Conservation (phyloP, 108 stramenopile genomes). For the Nitzschia putrida region DNA sequence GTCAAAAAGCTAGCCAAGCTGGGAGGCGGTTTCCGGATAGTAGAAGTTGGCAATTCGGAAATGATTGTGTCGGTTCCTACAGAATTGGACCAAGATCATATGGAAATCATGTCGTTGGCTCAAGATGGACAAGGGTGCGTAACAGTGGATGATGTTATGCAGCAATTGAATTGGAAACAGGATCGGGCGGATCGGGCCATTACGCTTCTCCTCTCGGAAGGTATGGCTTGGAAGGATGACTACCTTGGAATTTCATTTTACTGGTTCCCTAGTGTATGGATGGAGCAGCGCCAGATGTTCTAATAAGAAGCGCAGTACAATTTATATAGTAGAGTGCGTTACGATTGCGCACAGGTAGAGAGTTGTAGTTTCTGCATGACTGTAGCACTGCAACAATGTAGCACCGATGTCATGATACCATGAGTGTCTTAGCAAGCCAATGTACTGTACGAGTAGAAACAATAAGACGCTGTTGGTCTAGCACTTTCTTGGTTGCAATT, state of each 20-base stretch:
- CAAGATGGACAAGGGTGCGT: slow-evolving; percentile 54
- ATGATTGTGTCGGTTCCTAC: slow-evolving; percentile 88
- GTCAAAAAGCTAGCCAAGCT: slow-evolving; percentile 73
- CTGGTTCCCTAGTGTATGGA: slow-evolving; percentile 80
- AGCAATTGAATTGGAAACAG: slow-evolving; percentile 54
- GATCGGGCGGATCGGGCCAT: slow-evolving; percentile 77
- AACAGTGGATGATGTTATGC: slow-evolving; percentile 50
- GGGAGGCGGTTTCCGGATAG: slow-evolving; percentile 84
- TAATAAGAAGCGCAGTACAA: no score
- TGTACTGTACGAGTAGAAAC: no score
- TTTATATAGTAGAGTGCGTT: no score
- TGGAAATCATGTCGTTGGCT: slow-evolving; percentile 77
- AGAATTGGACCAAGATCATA: slow-evolving; percentile 84
- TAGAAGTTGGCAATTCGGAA: slow-evolving; percentile 61
- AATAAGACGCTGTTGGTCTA: background rate
- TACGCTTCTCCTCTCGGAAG: slow-evolving; percentile 67
- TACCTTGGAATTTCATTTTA: slow-evolving; percentile 59
- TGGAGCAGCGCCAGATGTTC: slow-evolving; percentile 31
- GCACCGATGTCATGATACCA: no score
- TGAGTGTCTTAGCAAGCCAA: no score
- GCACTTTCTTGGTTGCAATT: no score
- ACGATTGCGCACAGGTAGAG: no score
- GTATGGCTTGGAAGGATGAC: slow-evolving; percentile 87
- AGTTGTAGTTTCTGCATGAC: no score
- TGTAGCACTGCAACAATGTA: no score